Base-by-base conservation (phyloP, 306 rosid genomes). In the Cicer judaicum region DNA sequence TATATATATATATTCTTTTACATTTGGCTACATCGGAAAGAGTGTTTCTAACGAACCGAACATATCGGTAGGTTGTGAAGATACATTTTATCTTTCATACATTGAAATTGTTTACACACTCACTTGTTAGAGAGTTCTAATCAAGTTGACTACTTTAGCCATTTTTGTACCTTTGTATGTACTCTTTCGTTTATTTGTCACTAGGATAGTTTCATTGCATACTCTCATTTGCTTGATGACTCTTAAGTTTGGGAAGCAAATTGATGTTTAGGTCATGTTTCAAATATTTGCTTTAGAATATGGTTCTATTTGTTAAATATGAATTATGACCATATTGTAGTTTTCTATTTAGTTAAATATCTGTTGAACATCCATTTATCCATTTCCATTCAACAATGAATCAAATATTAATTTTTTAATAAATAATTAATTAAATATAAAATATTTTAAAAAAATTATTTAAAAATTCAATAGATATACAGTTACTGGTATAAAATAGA, bases 51-150 rank as follows among this genome's bases (percentile, higher is more conserved):
- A 44, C 71, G 43, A 43, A 44, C 54, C 71, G 11, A 43, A 29
- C 71, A 54, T 67, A 68, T 57, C 44, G 62, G 76, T 63, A 64
- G 65, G 63, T 34, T 54, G 48, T 69, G 68, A 54, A 47, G 71
- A 43, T 80, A 54, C 60, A 54, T 21, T 62, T 60, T 44, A 34
- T 62, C 53, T 24, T 72, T 67, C 44, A 29, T 50, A 48, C 49
- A 8, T 74, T 21, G 57, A 57, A 24, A 56, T 53, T 61, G 11
- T 40, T 71, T 53, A 46, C 36, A 8, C 36, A 66, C 79, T 59
- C 67, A 49, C 70, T 44, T 52, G 14, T 53, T 50, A 68, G 60
- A 82, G 65, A 73, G 74, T 68, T 76, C 67, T 80, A 24, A 71
- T 21, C 15, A 67, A 72, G 71, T 42, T 71, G 55, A 40, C 75